A percentile compares a stretch with the other conserved stretches of the same genome.
Conservation (phyloP, 192 early-diverging fungal genomes). For the Gryganskiella cystojenkinii region DNA sequence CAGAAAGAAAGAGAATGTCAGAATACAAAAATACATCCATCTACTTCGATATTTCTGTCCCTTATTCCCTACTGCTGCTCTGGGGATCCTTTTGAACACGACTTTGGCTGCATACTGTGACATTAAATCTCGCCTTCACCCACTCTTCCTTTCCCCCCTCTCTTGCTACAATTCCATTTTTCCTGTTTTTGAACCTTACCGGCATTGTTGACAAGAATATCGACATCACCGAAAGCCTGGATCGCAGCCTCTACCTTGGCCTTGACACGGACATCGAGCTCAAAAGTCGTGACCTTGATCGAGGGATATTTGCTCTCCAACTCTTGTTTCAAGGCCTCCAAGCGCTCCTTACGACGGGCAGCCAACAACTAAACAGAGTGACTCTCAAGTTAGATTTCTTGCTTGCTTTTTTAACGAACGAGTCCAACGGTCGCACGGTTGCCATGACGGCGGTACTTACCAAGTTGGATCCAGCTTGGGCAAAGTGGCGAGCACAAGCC, state of each 20-base stretch:
- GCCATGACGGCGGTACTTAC: conserved; percentile 37
- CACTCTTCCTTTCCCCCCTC: too few relatives aligned
- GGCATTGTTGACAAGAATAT: conserved; percentile 93
- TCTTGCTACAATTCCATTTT: background rate
- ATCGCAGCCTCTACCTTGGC: conserved; percentile 65
- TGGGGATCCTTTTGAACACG: too few relatives aligned
- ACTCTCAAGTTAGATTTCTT: background rate
- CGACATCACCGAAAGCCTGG: conserved; percentile 69
- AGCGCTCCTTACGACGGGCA: conserved; percentile 73
- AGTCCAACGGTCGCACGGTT: background rate
- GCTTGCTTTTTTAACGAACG: background rate
- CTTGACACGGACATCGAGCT: conserved; percentile 79
- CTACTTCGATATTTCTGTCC: too few relatives aligned
- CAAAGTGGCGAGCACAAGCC: conserved; percentile 74
- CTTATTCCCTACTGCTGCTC: too few relatives aligned
- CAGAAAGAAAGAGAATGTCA: background rate
- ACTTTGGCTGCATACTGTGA: too few relatives aligned
- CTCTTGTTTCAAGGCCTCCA: conserved; percentile 67
- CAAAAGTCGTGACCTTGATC: conserved; percentile 68
- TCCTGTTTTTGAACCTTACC: conserved; percentile 52
- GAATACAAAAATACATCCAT: background rate
- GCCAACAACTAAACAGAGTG: conserved; percentile 59
- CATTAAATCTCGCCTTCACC: too few relatives aligned
- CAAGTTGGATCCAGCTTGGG: conserved; percentile 65
- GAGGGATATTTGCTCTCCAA: conserved; percentile 58